phyloP scores from a whole-genome alignment of 2,329 filamentous ascomycete species.

The Talaromyces atroroseus region DNA sequence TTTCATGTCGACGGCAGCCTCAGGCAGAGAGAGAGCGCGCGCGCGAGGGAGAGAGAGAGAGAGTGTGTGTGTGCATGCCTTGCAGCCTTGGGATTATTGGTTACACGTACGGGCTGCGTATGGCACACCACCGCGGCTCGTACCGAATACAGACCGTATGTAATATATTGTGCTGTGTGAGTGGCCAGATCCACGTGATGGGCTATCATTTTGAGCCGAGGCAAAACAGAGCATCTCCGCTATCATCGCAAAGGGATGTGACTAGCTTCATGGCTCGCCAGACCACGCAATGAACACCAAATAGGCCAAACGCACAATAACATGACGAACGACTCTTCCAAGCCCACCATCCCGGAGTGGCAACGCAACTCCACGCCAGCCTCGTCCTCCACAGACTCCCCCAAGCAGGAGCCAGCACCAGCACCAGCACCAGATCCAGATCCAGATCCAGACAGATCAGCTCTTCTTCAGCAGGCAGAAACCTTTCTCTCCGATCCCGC shows the following conservation, averaged over 20 bases:
- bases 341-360: conserved; percentile 12
- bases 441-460: conserved; percentile 31
- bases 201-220: conserved; percentile 1
- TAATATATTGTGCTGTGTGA: background rate
- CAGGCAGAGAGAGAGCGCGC: background rate
- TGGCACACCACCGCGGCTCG: background rate
- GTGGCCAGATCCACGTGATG: background rate
- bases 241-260: no score
- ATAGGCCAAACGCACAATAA: background rate
- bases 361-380: conserved; percentile 10
- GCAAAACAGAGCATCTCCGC: background rate
- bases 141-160: background rate
- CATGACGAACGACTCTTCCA: conserved; percentile 7
- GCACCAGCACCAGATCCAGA: no score
- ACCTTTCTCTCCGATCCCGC: conserved; percentile 70
- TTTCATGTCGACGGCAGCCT: background rate
- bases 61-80: no score
- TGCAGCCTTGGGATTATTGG: background rate
- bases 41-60: no score
- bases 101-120: background rate
- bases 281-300: background rate
- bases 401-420: conserved; percentile 17
- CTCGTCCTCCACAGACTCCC: background rate
- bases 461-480: conserved; percentile 60
- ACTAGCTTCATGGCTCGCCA: background rate